phyloP scores from a whole-genome alignment of 1,284 basidiomycete species.

The Schizopora paradoxa region DNA sequence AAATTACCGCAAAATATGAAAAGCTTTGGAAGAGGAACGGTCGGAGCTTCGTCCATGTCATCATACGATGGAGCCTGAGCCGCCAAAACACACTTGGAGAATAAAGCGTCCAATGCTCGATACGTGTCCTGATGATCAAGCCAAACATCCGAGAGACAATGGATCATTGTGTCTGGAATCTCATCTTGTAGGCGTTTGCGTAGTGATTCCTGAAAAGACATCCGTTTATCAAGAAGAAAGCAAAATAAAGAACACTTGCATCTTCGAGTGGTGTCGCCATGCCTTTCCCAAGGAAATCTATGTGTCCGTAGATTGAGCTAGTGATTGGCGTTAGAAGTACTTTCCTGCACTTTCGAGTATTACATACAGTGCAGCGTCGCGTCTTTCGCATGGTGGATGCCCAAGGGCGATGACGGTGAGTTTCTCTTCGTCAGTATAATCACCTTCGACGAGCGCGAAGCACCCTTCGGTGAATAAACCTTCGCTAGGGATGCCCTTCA shows the following conservation, averaged over 20 bases:
- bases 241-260: constrained; percentile 39
- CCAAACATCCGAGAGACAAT: constrained; percentile 93
- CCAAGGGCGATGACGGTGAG: constrained; percentile 91
- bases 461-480: constrained; percentile 97
- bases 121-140: constrained; percentile 87
- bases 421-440: constrained; percentile 89
- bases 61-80: no score
- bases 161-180: constrained; percentile 78
- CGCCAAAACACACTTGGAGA: constrained; percentile 92
- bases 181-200: constrained; percentile 59
- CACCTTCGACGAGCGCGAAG: constrained; percentile 92
- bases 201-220: constrained; percentile 45
- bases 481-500: constrained; percentile 85
- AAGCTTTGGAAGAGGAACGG: no score
- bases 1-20: constrained; percentile 97
- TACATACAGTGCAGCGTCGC: constrained; percentile 71
- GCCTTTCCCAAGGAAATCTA: constrained; percentile 93
- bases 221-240: neutral
- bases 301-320: constrained; percentile 87
- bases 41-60: constrained; percentile 80
- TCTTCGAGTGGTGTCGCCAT: constrained; percentile 91
- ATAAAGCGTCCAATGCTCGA: constrained; percentile 73
- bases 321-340: constrained; percentile 6
- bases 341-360: neutral
- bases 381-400: constrained; percentile 91